A percentile compares a stretch with the other conserved stretches of the same genome.
Evolutionary conservation across 2,329 filamentous ascomycete species (phyloP).

Genomic region (Verticillium nonalfalfae): DNA sequence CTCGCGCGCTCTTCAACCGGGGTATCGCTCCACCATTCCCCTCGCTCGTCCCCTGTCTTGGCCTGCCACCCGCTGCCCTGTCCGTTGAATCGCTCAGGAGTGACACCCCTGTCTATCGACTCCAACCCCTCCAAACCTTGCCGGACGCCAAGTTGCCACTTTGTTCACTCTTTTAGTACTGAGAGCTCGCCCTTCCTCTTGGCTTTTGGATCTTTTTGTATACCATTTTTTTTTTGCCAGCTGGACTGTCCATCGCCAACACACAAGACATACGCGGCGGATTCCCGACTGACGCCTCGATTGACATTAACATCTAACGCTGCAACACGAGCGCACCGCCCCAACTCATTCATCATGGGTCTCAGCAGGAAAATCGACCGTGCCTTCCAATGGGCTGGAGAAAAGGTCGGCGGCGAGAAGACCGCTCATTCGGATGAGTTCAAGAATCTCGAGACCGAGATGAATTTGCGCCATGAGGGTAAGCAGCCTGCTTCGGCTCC

Average conservation of each 20-base stretch:
- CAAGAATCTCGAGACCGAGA: constrained; percentile 82
- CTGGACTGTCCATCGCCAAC: background rate
- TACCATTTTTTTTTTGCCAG: background rate
- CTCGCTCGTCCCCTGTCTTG: background rate
- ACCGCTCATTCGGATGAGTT: constrained; percentile 87
- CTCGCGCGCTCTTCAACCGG: background rate
- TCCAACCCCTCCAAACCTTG: background rate
- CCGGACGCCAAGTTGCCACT: background rate
- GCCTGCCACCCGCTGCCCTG: background rate
- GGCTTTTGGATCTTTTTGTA: background rate
- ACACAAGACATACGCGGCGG: background rate
- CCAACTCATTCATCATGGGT: constrained; percentile 33
- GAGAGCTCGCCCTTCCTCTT: background rate
- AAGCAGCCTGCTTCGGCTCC: constrained; percentile 17
- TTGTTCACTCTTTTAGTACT: background rate
- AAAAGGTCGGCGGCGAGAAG: constrained; percentile 93
- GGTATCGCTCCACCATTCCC: background rate
- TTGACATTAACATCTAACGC: background rate
- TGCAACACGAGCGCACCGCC: background rate
- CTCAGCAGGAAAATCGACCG: constrained; percentile 84
- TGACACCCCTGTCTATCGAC: background rate
- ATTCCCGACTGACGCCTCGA: background rate
- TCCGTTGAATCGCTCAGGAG: background rate
- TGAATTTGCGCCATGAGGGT: constrained; percentile 87
- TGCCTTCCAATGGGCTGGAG: constrained; percentile 95